Conservation (phyloP, 371 early-diverging fungal genomes). For the Haplosporangium sp. region DNA sequence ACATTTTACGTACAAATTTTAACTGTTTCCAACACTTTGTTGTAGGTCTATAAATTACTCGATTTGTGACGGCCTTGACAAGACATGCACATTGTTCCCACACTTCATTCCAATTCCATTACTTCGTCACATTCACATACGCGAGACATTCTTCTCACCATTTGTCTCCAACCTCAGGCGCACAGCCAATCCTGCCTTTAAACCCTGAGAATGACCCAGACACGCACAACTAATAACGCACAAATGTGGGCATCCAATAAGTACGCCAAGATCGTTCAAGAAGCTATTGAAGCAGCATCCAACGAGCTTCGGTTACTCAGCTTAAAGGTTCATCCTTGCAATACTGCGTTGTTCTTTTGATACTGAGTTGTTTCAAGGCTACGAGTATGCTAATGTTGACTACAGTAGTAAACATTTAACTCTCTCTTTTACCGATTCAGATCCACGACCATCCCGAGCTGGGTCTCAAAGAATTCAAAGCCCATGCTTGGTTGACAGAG, state of each 20-base stretch:
- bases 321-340: slow-evolving; percentile 48
- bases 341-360: too few species aligned
- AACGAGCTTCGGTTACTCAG: slow-evolving; percentile 59
- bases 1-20: too few species aligned
- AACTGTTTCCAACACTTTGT: too few species aligned
- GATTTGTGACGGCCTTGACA: too few species aligned
- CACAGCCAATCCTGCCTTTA: too few species aligned
- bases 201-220: too few species aligned
- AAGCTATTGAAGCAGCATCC: slow-evolving; percentile 57
- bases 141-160: too few species aligned
- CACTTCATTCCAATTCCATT: too few species aligned
- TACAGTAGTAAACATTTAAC: not conserved
- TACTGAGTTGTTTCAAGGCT: not conserved
- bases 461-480: slow-evolving; percentile 49
- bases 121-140: too few species aligned
- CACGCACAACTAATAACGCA: not conserved
- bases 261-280: slow-evolving; percentile 45
- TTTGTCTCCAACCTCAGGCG: too few species aligned
- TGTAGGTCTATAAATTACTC: too few species aligned
- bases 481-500: slow-evolving; percentile 53
- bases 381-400: not conserved
- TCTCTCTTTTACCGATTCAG: slow-evolving; percentile 11
- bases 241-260: slow-evolving; percentile 36
- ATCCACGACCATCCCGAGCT: slow-evolving; percentile 57
- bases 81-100: too few species aligned